Percentiles rank a stretch among this genome's conserved stretches.
Evolutionary conservation across 2,329 filamentous ascomycete genomes (phyloP).

Genomic region (Albifimbria verrucaria): DNA sequence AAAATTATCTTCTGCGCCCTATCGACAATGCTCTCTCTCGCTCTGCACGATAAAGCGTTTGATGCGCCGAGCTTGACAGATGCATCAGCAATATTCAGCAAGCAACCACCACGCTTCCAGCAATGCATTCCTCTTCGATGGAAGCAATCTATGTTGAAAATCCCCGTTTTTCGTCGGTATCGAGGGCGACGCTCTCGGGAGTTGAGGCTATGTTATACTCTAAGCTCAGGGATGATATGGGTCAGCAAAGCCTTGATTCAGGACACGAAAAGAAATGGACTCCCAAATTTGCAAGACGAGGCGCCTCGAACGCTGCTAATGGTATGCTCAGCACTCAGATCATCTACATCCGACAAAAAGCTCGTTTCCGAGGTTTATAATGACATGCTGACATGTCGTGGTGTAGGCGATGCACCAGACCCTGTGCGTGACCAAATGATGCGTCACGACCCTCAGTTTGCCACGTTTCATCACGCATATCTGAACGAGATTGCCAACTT

Average conservation of each 20-base stretch:
- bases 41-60: conserved; percentile 21
- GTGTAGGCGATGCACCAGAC: conserved; percentile 19
- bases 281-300: conserved; percentile 10
- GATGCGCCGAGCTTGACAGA: conserved; percentile 17
- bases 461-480: conserved; percentile 23
- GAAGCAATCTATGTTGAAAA: conserved; percentile 17
- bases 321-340: not conserved
- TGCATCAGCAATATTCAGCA: conserved; percentile 1
- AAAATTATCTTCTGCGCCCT: conserved; percentile 23
- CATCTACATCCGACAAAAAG: not conserved
- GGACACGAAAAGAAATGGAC: conserved; percentile 10
- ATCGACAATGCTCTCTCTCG: conserved; percentile 19
- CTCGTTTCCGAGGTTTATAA: not conserved
- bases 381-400: not conserved
- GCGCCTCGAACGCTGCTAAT: conserved; percentile 13
- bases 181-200: conserved; percentile 3
- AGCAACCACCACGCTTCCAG: conserved; percentile 4
- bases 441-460: conserved; percentile 21
- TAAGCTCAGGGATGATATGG: conserved; percentile 19
- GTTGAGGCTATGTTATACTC: conserved; percentile 15
- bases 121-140: conserved; percentile 15
- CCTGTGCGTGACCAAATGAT: conserved; percentile 25
- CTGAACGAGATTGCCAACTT: conserved; percentile 25
- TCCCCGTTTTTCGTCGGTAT: conserved; percentile 14
- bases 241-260: conserved; percentile 14